These are phyloP conservation scores for Allium fistulosum DNA, from an alignment of 106 monocot genomes.

Conservation along the genomic window DNA sequence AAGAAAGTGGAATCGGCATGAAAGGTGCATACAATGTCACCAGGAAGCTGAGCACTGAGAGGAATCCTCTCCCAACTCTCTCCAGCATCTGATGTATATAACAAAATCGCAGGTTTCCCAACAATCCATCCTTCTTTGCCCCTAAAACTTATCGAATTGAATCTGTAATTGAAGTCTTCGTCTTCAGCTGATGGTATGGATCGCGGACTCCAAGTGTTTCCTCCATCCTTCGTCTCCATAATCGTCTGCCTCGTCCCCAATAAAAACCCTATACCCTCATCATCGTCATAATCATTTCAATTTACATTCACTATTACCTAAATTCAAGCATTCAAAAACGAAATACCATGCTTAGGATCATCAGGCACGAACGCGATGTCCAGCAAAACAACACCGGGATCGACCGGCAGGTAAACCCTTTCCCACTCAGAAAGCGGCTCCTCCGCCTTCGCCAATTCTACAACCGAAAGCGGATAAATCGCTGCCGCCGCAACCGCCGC, in stretches of 20 bases:
- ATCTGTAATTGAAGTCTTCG: conserved; percentile 98
- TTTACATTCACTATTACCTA: too few relatives aligned
- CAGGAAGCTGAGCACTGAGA: conserved; percentile 87
- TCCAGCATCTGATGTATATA: conserved; percentile 86
- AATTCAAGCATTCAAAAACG: too few relatives aligned
- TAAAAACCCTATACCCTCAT: conserved; percentile 57
- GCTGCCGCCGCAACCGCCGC: conserved; percentile 32
- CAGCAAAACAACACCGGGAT: conserved; percentile 88
- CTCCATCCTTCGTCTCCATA: conserved; percentile 95
- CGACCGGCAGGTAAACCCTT: conserved; percentile 82
- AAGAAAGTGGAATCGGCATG: neutral
- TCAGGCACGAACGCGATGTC: conserved; percentile 93
- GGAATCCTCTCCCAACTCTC: conserved; percentile 97
- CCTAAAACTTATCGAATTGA: conserved; percentile 91
- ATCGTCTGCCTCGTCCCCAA: conserved; percentile 94
- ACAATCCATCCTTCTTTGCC: conserved; percentile 97
- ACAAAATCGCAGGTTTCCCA: conserved; percentile 88
- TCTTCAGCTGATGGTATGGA: conserved; percentile 94
- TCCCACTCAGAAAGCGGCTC: conserved; percentile 90
- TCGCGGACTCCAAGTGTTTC: conserved; percentile 70
- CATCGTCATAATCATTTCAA: too few relatives aligned
- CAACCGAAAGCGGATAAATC: conserved; percentile 12
- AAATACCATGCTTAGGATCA: conserved; percentile 63
- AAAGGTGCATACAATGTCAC: conserved; percentile 57
- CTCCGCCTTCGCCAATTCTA: conserved; percentile 31